A percentile compares a stretch with the other conserved stretches of the same genome.
Evolutionary conservation across 1,284 basidiomycete genomes (phyloP).

Genomic region (Pyrrhoderma lamaoense): DNA sequence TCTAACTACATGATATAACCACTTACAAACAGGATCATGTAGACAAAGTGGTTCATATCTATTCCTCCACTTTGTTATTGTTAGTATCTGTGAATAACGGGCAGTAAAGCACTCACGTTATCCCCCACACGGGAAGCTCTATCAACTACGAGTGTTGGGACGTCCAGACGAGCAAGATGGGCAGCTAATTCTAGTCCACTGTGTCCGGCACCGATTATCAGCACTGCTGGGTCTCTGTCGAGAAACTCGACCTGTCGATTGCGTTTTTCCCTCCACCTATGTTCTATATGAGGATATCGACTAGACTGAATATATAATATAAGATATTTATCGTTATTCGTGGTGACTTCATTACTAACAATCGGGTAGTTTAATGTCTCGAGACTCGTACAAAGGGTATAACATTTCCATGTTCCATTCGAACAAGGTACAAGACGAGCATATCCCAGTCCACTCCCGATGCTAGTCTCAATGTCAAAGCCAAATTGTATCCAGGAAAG

Average conservation of each 20-base stretch:
- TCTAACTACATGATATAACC: background rate
- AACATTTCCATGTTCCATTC: slow-evolving; percentile 47
- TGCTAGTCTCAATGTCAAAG: slow-evolving; percentile 49
- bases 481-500: slow-evolving; percentile 50
- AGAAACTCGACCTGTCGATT: slow-evolving; percentile 34
- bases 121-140: slow-evolving; percentile 46
- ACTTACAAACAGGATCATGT: slow-evolving; percentile 60
- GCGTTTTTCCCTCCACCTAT: slow-evolving; percentile 32
- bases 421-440: slow-evolving; percentile 45
- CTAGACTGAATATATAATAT: background rate
- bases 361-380: slow-evolving; percentile 40
- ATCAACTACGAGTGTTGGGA: slow-evolving; percentile 49
- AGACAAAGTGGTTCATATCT: slow-evolving; percentile 55
- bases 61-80: slow-evolving; percentile 40
- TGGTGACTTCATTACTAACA: background rate
- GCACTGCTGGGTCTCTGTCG: slow-evolving; percentile 35
- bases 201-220: slow-evolving; percentile 62
- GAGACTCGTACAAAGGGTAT: slow-evolving; percentile 50
- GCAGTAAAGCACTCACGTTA: slow-evolving; percentile 8
- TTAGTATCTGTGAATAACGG: too few species aligned
- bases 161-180: slow-evolving; percentile 44
- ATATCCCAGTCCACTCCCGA: slow-evolving; percentile 44
- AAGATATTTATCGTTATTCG: too few species aligned
- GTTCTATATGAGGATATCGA: slow-evolving; percentile 31
- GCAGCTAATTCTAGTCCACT: slow-evolving; percentile 56